A percentile compares a stretch with the other conserved stretches of the same genome.
Conservation (phyloP, 1,139 yeast genomes). For the Diutina neorugosa region DNA sequence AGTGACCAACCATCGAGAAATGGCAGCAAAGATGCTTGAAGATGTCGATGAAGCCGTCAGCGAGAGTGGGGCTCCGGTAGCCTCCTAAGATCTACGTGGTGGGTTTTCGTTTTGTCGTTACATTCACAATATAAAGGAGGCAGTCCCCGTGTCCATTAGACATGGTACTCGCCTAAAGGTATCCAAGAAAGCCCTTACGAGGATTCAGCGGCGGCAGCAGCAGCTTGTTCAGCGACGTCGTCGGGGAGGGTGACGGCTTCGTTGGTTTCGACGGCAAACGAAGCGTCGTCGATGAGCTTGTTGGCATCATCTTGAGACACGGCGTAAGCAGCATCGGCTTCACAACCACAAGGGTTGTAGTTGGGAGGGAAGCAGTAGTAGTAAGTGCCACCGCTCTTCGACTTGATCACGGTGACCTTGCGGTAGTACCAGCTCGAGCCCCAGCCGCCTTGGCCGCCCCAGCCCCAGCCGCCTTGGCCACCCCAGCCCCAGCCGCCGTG, state of each 20-base stretch:
- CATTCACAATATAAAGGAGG: neutral
- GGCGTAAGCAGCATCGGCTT: neutral
- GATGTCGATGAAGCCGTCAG: neutral
- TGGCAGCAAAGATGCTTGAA: neutral
- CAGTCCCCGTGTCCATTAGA: no score
- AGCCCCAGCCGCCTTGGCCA: neutral
- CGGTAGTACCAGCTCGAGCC: neutral
- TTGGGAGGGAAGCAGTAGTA: slow-evolving; percentile 1
- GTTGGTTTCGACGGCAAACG: neutral
- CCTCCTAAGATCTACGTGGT: neutral
- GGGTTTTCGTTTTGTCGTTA: neutral
- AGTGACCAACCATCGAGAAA: neutral
- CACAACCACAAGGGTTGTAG: slow-evolving; percentile 3
- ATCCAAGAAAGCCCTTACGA: neutral
- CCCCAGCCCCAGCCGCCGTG: neutral
- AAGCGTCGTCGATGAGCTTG: neutral
- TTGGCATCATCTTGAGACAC: neutral
- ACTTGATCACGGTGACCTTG: neutral
- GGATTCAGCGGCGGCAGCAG: neutral
- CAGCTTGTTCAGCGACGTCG: neutral
- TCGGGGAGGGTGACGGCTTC: neutral
- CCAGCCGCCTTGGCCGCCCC: neutral
- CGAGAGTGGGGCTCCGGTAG: neutral
- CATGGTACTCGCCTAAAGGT: neutral
- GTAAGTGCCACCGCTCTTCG: neutral